phyloP scores from a whole-genome alignment of 177 flowering plant species.

The Vitis hybrid region DNA sequence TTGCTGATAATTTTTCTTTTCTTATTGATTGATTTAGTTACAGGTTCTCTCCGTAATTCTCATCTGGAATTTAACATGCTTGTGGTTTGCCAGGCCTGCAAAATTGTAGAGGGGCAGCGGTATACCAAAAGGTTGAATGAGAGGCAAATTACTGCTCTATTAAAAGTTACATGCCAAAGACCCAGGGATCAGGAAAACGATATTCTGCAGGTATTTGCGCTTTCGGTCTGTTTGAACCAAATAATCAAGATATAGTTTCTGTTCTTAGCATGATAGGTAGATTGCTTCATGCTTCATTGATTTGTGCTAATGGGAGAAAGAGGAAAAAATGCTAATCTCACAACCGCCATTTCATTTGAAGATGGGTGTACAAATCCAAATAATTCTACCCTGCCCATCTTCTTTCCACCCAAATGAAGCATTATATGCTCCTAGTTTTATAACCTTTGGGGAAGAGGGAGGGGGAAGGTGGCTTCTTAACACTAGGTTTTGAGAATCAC shows the following conservation, averaged over 20 bases:
- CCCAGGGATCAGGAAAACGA: constrained; percentile 85
- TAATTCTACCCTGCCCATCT: neutral
- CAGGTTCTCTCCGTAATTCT: neutral
- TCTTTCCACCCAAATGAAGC: neutral
- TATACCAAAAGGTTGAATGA: constrained; percentile 90
- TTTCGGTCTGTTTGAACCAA: too few species aligned
- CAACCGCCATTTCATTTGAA: neutral
- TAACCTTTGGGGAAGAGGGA: too few species aligned
- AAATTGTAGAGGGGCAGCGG: constrained; percentile 92
- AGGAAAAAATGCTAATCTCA: neutral
- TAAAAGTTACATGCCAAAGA: constrained; percentile 92
- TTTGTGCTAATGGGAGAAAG: neutral
- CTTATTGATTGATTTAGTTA: neutral
- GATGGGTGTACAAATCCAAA: neutral
- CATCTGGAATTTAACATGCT: neutral
- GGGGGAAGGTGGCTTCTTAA: too few species aligned
- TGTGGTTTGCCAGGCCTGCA: constrained; percentile 67
- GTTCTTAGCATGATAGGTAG: neutral
- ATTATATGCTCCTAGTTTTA: too few species aligned
- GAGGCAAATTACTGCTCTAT: constrained; percentile 80
- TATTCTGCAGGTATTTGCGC: constrained; percentile 64
- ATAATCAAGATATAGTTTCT: too few species aligned
- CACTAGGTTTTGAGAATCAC: too few species aligned
- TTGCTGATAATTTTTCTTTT: neutral
- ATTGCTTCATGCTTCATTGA: neutral